Percentiles rank a stretch among this genome's conserved stretches.
phyloP scores from a whole-genome alignment of 139 green algal species.

The Chlorella sp. region DNA sequence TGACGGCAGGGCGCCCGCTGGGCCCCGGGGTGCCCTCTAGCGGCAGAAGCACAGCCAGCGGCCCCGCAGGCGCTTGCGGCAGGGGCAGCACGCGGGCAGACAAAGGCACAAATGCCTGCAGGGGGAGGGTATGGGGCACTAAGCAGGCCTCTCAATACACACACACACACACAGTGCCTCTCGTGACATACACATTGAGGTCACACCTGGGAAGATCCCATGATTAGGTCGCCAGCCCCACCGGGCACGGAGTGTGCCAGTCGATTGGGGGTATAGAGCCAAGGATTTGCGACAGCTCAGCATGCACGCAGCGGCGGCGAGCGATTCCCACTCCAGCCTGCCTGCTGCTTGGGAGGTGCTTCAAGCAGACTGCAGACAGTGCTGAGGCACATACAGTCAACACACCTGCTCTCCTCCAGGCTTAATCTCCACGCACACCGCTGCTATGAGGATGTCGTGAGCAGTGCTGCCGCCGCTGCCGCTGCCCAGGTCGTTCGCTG shows the following conservation, averaged over 20 bases:
- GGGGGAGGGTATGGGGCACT: not conserved
- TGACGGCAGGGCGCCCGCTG: not conserved
- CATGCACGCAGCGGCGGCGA: not conserved
- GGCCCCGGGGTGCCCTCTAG: not conserved
- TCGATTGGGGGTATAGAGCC: too few relatives aligned
- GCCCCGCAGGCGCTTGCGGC: not conserved
- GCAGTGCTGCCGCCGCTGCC: not conserved
- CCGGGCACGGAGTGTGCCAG: too few relatives aligned
- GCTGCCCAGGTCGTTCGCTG: not conserved
- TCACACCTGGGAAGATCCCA: too few relatives aligned
- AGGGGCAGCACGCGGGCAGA: not conserved
- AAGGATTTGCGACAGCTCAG: not conserved
- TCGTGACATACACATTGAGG: too few relatives aligned
- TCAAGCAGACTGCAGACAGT: not conserved
- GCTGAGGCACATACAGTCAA: too few relatives aligned
- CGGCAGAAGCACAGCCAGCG: not conserved
- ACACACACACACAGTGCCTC: too few relatives aligned
- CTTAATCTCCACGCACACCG: not conserved
- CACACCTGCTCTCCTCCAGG: not conserved
- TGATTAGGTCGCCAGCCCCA: too few relatives aligned
- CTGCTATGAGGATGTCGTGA: constrained; percentile 3
- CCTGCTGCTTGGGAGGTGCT: not conserved
- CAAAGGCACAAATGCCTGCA: constrained; percentile 19
- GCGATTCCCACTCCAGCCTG: not conserved
- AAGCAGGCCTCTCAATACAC: not conserved